Evolutionary conservation across 2,329 filamentous ascomycete species (phyloP).

Genomic region (Monosporascus sp.): DNA sequence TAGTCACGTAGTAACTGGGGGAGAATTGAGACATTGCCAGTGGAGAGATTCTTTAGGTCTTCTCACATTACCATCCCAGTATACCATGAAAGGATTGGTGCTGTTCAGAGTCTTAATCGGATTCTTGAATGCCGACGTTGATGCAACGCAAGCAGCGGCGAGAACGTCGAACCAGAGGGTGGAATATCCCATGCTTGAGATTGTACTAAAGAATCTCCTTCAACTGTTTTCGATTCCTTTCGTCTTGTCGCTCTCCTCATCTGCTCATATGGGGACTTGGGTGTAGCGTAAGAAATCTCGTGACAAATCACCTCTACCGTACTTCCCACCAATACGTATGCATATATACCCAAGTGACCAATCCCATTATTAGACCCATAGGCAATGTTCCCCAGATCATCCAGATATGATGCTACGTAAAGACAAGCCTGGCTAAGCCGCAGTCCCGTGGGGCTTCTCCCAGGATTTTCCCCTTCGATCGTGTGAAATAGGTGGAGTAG

Average conservation of each 20-base stretch:
- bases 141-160: background rate
- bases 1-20: conserved; percentile 12
- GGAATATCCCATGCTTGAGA: background rate
- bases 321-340: too few species aligned
- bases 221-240: too few species aligned
- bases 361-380: background rate
- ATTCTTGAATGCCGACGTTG: conserved; percentile 4
- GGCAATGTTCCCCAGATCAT: background rate
- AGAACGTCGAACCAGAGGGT: background rate
- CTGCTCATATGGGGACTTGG: too few species aligned
- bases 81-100: conserved; percentile 4
- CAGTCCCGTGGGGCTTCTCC: background rate
- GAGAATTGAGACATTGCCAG: background rate
- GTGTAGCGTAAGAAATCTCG: too few species aligned
- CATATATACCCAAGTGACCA: background rate
- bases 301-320: too few species aligned
- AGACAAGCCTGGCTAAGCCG: background rate
- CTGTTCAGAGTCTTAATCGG: conserved; percentile 3
- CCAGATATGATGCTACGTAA: background rate
- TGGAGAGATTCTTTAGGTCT: background rate
- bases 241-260: too few species aligned
- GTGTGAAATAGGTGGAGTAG: background rate
- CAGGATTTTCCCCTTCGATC: background rate
- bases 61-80: conserved; percentile 4
- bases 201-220: too few species aligned